A percentile compares a stretch with the other conserved stretches of the same genome.
Evolutionary conservation across 1,284 basidiomycete species (phyloP).

Genomic region (Singerocomus rubriflavus): DNA sequence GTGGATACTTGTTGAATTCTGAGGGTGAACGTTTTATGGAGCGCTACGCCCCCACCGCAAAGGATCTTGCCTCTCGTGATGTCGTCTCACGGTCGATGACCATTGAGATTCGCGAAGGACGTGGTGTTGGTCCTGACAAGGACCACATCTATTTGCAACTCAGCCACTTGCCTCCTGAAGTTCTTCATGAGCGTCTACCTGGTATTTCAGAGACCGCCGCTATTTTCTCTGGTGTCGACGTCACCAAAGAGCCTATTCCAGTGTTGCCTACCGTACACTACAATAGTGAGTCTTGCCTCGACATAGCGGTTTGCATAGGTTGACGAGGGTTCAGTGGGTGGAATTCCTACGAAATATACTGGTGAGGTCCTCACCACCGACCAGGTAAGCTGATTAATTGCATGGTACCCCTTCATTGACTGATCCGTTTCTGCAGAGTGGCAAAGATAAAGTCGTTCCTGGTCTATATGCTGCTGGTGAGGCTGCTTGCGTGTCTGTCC

Average conservation of each 20-base stretch:
- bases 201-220: conserved; percentile 99
- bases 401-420: neutral
- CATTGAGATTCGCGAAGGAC: conserved; percentile 97
- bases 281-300: conserved; percentile 64
- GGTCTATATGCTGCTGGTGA: conserved; percentile 99
- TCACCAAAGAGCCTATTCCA: conserved; percentile 99
- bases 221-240: conserved; percentile 99
- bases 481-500: conserved; percentile 98
- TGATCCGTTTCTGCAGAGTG: conserved; percentile 43
- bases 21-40: conserved; percentile 99
- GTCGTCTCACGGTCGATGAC: conserved; percentile 99
- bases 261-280: conserved; percentile 96
- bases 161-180: conserved; percentile 93
- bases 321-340: conserved; percentile 74
- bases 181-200: conserved; percentile 95
- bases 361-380: conserved; percentile 93
- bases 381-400: conserved; percentile 37
- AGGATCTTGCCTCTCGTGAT: conserved; percentile 99
- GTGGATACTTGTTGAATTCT: conserved; percentile 97
- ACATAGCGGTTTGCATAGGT: neutral
- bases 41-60: conserved; percentile 98
- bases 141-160: conserved; percentile 98
- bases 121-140: conserved; percentile 98
- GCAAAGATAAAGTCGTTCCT: conserved; percentile 93
- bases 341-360: conserved; percentile 98